Evolutionary conservation across 257 asterid species (phyloP).

Genomic region (Solanum virginianum): DNA sequence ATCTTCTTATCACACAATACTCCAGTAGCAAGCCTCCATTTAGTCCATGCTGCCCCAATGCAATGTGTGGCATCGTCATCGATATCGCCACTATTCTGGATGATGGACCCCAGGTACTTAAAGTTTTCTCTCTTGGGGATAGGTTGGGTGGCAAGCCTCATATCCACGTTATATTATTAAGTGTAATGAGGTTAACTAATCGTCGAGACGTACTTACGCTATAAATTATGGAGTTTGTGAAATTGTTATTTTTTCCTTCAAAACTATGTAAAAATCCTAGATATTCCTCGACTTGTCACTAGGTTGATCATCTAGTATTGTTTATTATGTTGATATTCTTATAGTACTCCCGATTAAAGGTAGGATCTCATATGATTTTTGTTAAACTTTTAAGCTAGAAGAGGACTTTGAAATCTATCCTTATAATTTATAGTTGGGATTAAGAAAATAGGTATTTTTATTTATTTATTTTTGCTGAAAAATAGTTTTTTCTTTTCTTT

Average conservation of each 20-base stretch:
- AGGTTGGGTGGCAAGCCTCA: too few species aligned
- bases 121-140: too few species aligned
- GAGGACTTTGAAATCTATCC: neutral
- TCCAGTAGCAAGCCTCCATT: too few species aligned
- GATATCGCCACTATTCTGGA: too few species aligned
- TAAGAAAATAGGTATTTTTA: too few species aligned
- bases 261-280: neutral
- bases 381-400: neutral
- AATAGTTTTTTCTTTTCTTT: neutral
- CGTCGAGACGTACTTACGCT: neutral
- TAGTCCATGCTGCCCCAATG: too few species aligned
- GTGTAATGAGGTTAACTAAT: too few species aligned
- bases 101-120: too few species aligned
- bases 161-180: too few species aligned
- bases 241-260: neutral
- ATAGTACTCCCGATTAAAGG: neutral
- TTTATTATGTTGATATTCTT: neutral
- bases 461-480: neutral
- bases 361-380: neutral
- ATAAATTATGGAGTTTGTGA: neutral
- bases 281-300: neutral
- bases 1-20: too few species aligned
- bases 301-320: neutral
- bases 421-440: neutral
- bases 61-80: too few species aligned